A percentile compares a stretch with the other conserved stretches of the same genome.
Conservation (phyloP, 129 eudicot genomes). For the Erigeron canadensis region DNA sequence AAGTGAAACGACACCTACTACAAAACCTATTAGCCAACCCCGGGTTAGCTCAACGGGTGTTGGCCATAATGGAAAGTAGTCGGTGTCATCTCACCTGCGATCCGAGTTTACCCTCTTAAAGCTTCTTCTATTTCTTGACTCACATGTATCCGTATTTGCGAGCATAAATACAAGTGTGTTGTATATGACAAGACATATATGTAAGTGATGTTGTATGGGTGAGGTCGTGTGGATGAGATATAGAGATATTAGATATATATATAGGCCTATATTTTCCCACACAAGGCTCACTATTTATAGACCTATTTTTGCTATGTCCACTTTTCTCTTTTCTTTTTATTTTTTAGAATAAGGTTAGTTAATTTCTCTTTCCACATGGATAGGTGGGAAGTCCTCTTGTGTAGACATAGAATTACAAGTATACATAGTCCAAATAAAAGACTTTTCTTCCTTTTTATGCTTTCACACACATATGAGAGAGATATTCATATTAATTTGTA, state of each 20-base stretch:
- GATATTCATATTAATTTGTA: neutral
- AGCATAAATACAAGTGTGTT: neutral
- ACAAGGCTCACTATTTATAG: too few relatives aligned
- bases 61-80: conserved; percentile 12
- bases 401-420: neutral
- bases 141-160: neutral
- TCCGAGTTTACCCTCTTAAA: conserved; percentile 29
- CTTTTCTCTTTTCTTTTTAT: too few relatives aligned
- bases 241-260: too few relatives aligned
- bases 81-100: conserved; percentile 47
- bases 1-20: conserved; percentile 32
- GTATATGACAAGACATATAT: too few relatives aligned
- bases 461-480: neutral
- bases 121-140: neutral
- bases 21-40: conserved; percentile 5
- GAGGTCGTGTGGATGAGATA: too few relatives aligned
- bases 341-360: too few relatives aligned
- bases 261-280: too few relatives aligned
- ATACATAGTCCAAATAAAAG: neutral
- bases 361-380: conserved; percentile 2
- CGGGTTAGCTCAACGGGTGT: neutral
- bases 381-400: neutral
- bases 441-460: neutral
- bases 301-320: too few relatives aligned
- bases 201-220: too few relatives aligned